Evolutionary conservation across 495 filamentous ascomycete species (phyloP).

Genomic region (Neurospora sp.): DNA sequence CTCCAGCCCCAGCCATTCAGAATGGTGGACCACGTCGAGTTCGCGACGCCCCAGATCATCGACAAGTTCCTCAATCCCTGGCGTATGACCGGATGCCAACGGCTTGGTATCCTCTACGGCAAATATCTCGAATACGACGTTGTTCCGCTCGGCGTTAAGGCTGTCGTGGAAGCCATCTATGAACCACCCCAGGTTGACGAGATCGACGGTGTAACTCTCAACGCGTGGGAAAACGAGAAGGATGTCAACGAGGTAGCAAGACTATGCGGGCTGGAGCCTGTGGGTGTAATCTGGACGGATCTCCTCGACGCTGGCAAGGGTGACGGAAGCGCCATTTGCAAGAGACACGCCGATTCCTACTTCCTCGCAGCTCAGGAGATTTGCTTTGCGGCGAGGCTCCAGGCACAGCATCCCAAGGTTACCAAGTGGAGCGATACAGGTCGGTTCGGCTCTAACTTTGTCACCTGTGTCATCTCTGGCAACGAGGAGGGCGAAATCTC

Average conservation of each 20-base stretch:
- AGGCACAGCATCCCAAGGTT: constrained; percentile 77
- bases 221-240: constrained; percentile 79
- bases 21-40: constrained; percentile 99
- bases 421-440: constrained; percentile 97
- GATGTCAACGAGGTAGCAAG: constrained; percentile 73
- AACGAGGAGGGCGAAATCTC: constrained; percentile 82
- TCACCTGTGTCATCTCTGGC: constrained; percentile 88
- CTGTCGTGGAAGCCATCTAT: constrained; percentile 95
- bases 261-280: constrained; percentile 76
- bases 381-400: constrained; percentile 75
- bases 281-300: constrained; percentile 95
- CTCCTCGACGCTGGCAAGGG: constrained; percentile 71
- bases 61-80: constrained; percentile 86
- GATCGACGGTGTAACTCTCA: constrained; percentile 79
- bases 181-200: constrained; percentile 90
- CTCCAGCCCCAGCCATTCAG: constrained; percentile 87
- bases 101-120: constrained; percentile 86
- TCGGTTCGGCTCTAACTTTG: constrained; percentile 90
- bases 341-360: constrained; percentile 91
- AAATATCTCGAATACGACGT: constrained; percentile 84
- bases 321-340: constrained; percentile 82
- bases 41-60: constrained; percentile 69
- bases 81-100: constrained; percentile 67
- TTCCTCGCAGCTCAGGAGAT: constrained; percentile 90
- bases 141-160: constrained; percentile 90